A percentile compares a stretch with the other conserved stretches of the same genome.
These are phyloP conservation scores for Epichloe bromicola DNA, from an alignment of 2,329 filamentous ascomycete species.

Conservation along the genomic window DNA sequence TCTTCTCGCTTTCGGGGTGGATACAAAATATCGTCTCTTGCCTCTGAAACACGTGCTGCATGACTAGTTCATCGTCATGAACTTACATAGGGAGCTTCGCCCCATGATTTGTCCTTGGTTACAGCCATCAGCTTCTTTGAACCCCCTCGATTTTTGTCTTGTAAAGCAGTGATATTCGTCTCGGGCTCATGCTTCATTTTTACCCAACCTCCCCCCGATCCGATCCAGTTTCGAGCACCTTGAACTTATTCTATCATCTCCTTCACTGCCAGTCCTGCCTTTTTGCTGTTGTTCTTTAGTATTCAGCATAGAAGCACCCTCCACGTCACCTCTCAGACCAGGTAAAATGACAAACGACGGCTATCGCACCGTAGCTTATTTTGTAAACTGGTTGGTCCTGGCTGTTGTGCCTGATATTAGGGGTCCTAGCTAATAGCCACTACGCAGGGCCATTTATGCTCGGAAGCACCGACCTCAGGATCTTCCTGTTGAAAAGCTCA, in stretches of 20 bases:
- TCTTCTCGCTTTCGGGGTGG: no score
- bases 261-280: not conserved
- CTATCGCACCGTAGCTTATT: slow-evolving; percentile 59
- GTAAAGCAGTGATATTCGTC: not conserved
- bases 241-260: not conserved
- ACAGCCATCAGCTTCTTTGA: not conserved
- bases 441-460: slow-evolving; percentile 62
- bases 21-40: not conserved
- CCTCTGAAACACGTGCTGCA: not conserved
- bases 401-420: not conserved
- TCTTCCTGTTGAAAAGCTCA: slow-evolving; percentile 67
- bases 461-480: slow-evolving; percentile 78
- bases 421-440: not conserved
- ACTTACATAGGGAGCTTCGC: not conserved
- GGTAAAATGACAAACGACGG: slow-evolving; percentile 19
- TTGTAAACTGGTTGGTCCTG: slow-evolving; percentile 48
- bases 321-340: not conserved
- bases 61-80: not conserved
- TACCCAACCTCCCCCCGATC: not conserved
- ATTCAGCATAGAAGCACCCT: not conserved
- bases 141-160: not conserved
- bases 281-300: not conserved
- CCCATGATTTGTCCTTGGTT: not conserved
- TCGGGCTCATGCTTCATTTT: not conserved
- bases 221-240: not conserved